Evolutionary conservation across 2,329 filamentous ascomycete genomes (phyloP), one percentile per base, ranked within the genome.

Genomic region (Botryotinia globosa): DNA sequence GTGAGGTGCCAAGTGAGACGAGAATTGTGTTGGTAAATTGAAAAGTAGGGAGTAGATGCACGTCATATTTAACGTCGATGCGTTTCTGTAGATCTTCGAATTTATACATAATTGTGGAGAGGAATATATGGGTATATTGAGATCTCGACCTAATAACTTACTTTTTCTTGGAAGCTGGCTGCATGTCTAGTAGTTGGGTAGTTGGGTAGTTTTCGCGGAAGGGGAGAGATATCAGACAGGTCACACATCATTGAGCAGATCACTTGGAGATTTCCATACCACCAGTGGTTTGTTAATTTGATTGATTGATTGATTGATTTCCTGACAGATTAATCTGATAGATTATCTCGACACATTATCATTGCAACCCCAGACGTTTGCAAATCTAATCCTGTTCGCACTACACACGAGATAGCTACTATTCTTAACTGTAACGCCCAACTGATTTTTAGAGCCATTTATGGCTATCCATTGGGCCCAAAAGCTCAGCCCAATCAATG

Each of bases 401-500:
- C 32, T 71, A 68, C 44, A 61, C n/a, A 56, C 51, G n/a, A 67
- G 62, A 68, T 34, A 61, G 54, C 69, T 72, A 65, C 72, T 76
- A 68, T 74, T 39, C 48, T 68, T 42, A 61, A 67, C 10, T 67
- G 10, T 68, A 72, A 72, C 70, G 70, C 70, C 70, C 70, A 58
- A 58, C 42, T 44, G 66, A 37, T 56, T 69, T 71, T 72, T 72
- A 61, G 62, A 69, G 51, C 70, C 66, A 72, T 64, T n/a, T 64
- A 72, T 54, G 64, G 48, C 69, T 72, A 34, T 71, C 48, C 61
- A 20, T 44, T 59, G 67, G 34, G 42, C 42, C 32, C 18, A 68
- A 29, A 44, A 61, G 70, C 56, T 68, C 67, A 59, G 48, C 66
- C 64, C 42, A 42, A 71, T 75, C 68, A 69, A 72, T 74, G 74